A percentile compares a stretch with the other conserved stretches of the same genome.
These are phyloP conservation scores for Sphagnum contortum DNA, from an alignment of 225 moss, liverwort and hornwort species.

Conservation along the genomic window DNA sequence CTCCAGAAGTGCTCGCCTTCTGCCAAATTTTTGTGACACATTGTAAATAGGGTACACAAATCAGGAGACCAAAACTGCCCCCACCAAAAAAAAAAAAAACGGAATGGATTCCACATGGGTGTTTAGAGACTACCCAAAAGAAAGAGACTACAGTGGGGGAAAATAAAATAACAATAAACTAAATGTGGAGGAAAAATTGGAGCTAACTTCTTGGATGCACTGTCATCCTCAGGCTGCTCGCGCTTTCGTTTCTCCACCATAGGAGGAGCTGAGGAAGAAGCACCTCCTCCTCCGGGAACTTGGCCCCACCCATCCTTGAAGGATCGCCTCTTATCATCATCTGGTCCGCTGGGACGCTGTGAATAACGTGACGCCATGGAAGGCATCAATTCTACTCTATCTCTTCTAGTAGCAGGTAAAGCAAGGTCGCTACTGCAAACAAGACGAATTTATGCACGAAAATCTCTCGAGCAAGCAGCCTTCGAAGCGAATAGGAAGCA, in stretches of 20 bases:
- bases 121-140: no score
- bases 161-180: no score
- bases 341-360: slow-evolving; percentile 17
- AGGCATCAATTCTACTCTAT: slow-evolving; percentile 25
- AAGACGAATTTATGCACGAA: background rate
- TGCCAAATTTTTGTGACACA: slow-evolving; percentile 2
- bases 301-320: slow-evolving; percentile 20
- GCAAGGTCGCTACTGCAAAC: background rate
- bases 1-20: slow-evolving; percentile 42
- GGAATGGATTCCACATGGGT: no score
- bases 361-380: slow-evolving; percentile 38
- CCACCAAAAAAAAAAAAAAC: no score
- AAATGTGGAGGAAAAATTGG: no score
- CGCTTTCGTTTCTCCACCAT: background rate
- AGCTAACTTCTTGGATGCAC: slow-evolving; percentile 18
- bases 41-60: background rate
- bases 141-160: no score
- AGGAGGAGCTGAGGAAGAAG: background rate
- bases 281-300: background rate
- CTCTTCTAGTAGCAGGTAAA: background rate
- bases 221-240: slow-evolving; percentile 4
- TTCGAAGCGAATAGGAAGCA: background rate
- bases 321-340: slow-evolving; percentile 15
- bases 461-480: background rate
- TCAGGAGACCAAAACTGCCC: background rate